Evolutionary conservation across 495 filamentous ascomycete genomes (phyloP).

Genomic region (Hypoxylon subgilvum): DNA sequence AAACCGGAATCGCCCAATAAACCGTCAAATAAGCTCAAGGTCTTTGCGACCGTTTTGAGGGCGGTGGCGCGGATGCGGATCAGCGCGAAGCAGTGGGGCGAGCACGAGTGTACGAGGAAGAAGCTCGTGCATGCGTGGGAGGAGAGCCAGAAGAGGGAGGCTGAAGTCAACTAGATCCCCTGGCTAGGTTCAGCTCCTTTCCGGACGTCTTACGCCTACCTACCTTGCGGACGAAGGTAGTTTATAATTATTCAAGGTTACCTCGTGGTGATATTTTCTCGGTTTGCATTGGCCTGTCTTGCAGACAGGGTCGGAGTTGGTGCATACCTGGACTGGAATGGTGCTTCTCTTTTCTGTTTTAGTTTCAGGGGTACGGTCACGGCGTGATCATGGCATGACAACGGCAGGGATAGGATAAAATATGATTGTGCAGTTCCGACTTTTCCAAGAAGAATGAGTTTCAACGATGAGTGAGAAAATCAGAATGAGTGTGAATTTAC

Average conservation of each 20-base stretch:
- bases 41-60: conserved; percentile 44
- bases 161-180: conserved; percentile 38
- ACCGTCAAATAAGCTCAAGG: conserved; percentile 35
- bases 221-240: conserved; percentile 6
- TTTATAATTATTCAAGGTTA: too few relatives aligned
- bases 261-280: too few relatives aligned
- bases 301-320: conserved; percentile 3
- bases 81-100: conserved; percentile 47
- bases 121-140: conserved; percentile 48
- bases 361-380: too few relatives aligned
- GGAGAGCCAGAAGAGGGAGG: conserved; percentile 45
- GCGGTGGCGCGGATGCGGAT: conserved; percentile 52
- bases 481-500: too few relatives aligned
- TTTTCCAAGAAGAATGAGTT: too few relatives aligned
- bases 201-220: not conserved
- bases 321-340: too few relatives aligned
- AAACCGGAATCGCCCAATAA: conserved; percentile 14
- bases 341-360: too few relatives aligned
- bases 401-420: too few relatives aligned
- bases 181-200: not conserved
- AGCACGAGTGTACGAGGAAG: conserved; percentile 47
- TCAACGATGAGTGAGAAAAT: too few relatives aligned
- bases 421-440: too few relatives aligned
- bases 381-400: too few relatives aligned
- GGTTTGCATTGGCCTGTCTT: conserved; percentile 7